A percentile compares a stretch with the other conserved stretches of the same genome.
Conservation (phyloP, 306 rosid genomes). For the Citrullus amarus region DNA sequence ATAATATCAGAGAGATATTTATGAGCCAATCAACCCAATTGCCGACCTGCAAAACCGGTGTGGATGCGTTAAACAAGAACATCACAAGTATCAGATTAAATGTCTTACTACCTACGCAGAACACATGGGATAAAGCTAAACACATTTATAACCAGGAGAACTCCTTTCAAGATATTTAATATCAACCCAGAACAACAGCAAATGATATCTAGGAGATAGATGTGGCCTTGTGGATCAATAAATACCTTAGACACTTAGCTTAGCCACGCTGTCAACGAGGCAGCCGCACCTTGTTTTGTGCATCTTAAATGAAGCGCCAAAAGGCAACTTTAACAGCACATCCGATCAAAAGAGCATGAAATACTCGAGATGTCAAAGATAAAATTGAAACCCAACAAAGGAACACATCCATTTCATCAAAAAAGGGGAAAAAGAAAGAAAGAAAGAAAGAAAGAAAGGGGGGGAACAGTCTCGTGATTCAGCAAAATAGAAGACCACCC, state of each 20-base stretch:
- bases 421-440: background rate
- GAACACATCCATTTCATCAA: background rate
- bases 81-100: slow-evolving; percentile 15
- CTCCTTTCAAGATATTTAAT: background rate
- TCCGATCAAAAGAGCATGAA: slow-evolving; percentile 3
- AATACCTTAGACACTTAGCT: background rate
- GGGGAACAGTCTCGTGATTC: background rate
- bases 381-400: background rate
- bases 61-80: slow-evolving; percentile 7
- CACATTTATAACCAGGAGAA: background rate
- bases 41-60: slow-evolving; percentile 10
- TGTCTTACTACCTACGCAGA: slow-evolving; percentile 10
- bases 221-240: background rate
- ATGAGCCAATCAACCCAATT: slow-evolving; percentile 6
- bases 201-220: background rate
- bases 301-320: slow-evolving; percentile 9
- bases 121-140: slow-evolving; percentile 15
- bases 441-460: background rate
- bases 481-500: background rate
- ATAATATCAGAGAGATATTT: slow-evolving; percentile 12
- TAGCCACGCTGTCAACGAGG: slow-evolving; percentile 2
- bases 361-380: background rate
- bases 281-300: slow-evolving; percentile 3
- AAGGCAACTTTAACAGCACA: slow-evolving; percentile 8
- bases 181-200: background rate